Conservation (phyloP, 2,329 filamentous ascomycete species). For the Fusarium verrucosum region DNA sequence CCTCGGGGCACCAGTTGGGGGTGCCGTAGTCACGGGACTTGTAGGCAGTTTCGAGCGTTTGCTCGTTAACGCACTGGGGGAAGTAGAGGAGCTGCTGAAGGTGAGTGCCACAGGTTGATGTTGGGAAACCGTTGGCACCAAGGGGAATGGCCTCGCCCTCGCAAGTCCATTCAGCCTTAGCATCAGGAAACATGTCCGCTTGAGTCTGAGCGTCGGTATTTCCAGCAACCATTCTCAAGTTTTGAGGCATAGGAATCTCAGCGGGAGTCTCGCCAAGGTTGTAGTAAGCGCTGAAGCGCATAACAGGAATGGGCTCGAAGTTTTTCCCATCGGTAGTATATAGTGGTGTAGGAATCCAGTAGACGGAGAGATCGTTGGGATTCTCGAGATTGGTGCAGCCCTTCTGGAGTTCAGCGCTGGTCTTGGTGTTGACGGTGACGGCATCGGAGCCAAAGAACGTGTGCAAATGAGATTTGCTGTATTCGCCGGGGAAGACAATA, state of each 20-base stretch:
- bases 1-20: slow-evolving; percentile 51
- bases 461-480: slow-evolving; percentile 48
- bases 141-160: slow-evolving; percentile 44
- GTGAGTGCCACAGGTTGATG: slow-evolving; percentile 27
- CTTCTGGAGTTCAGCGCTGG: slow-evolving; percentile 48
- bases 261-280: slow-evolving; percentile 50
- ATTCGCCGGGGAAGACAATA: slow-evolving; percentile 47
- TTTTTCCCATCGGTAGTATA: slow-evolving; percentile 48
- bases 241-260: slow-evolving; percentile 56
- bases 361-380: slow-evolving; percentile 57
- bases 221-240: slow-evolving; percentile 55
- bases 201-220: slow-evolving; percentile 41
- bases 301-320: slow-evolving; percentile 46
- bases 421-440: slow-evolving; percentile 44
- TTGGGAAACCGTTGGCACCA: slow-evolving; percentile 35
- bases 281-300: slow-evolving; percentile 59
- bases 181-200: slow-evolving; percentile 31
- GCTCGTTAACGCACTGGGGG: slow-evolving; percentile 37
- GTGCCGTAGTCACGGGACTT: slow-evolving; percentile 31
- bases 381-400: slow-evolving; percentile 58
- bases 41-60: slow-evolving; percentile 37
- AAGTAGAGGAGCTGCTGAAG: slow-evolving; percentile 40
- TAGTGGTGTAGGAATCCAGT: slow-evolving; percentile 57
- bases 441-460: slow-evolving; percentile 51
- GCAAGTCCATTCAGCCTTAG: slow-evolving; percentile 47